Base-by-base conservation (phyloP, 371 early-diverging fungal genomes). In the Rhizopus microsporus region DNA sequence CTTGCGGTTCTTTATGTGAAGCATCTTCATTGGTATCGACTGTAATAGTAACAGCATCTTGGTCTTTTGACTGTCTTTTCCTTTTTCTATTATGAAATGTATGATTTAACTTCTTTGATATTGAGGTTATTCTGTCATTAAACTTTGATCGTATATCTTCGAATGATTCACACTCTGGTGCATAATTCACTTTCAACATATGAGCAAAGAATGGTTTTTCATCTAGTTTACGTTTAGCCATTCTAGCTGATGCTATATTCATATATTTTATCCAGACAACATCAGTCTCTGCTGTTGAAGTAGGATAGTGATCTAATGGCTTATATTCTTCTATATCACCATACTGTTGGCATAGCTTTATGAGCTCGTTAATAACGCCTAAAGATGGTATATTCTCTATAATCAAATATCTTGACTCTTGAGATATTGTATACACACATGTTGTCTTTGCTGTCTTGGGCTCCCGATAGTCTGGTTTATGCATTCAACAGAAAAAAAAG, bases 351-450 rank as follows among this genome's bases (percentile, higher is more conserved):
- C 68, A 75, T 32, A 60, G 38, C 12, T 68, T 51, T 5, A 80
- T 4, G 4, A 83, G 53, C 15, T 81, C 65, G 7, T 77, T 56
- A 5, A 44, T 51, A 5, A 75, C 30, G 17, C 69, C 71, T 3
- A 80, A 51, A 5, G 69, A 63, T 7, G 84, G 80, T 2, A 83
- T 62, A 30, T 81, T 80, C 38, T 80, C 77, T 17, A 80, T 43
- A 34, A 81, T 53, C 9, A 83, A 33, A 58, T 81, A 77, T 7
- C 79, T 69, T 7, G 84, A 83, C 52, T 83, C 84, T 53, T 83
- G 78, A 15, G 77, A 67, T 40, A 81, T 66, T 0, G 80, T 77
- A 54, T 80, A 83, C 2, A 79, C 79, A 51, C 69, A 64, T 10
- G 78, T 78, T 29, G 83, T 75, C 15, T 64, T 69, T 16, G 72